phyloP scores from a whole-genome alignment of 306 rosid species.

The Clitoria ternatea region DNA sequence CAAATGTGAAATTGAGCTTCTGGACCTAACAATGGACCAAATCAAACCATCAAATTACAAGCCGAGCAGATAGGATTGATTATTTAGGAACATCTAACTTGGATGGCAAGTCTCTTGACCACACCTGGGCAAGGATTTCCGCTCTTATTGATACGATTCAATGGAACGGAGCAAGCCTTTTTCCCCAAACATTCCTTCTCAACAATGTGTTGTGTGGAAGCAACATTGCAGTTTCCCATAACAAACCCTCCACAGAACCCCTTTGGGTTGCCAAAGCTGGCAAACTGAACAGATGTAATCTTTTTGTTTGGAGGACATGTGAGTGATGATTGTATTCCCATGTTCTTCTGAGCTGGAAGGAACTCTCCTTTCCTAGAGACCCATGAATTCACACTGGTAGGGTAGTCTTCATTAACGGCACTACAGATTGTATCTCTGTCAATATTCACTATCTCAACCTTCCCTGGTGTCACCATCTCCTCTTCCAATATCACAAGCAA shows the following conservation, averaged over 20 bases:
- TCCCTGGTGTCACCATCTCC: constrained; percentile 29
- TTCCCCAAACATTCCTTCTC: constrained; percentile 64
- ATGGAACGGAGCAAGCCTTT: constrained; percentile 36
- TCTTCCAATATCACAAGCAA: constrained; percentile 77
- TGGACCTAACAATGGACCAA: not conserved
- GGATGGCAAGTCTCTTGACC: constrained; percentile 55
- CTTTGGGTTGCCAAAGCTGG: constrained; percentile 67
- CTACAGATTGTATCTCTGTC: constrained; percentile 79
- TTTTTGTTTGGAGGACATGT: constrained; percentile 40
- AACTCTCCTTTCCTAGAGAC: constrained; percentile 35
- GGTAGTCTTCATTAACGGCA: constrained; percentile 35
- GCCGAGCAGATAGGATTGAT: no score
- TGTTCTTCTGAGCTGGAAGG: not conserved
- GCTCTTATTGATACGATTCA: constrained; percentile 33
- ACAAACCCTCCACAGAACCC: constrained; percentile 55
- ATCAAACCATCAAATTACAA: not conserved
- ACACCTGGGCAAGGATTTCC: constrained; percentile 32
- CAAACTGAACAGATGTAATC: constrained; percentile 53
- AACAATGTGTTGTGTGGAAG: constrained; percentile 29
- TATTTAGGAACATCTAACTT: constrained; percentile 42
- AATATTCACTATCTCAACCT: constrained; percentile 50
- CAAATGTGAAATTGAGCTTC: not conserved
- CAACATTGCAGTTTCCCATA: constrained; percentile 45
- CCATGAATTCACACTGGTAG: constrained; percentile 59
- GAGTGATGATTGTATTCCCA: constrained; percentile 35